phyloP scores from a whole-genome alignment of 2,329 filamentous ascomycete species.

The Pseudopyricularia javanii region DNA sequence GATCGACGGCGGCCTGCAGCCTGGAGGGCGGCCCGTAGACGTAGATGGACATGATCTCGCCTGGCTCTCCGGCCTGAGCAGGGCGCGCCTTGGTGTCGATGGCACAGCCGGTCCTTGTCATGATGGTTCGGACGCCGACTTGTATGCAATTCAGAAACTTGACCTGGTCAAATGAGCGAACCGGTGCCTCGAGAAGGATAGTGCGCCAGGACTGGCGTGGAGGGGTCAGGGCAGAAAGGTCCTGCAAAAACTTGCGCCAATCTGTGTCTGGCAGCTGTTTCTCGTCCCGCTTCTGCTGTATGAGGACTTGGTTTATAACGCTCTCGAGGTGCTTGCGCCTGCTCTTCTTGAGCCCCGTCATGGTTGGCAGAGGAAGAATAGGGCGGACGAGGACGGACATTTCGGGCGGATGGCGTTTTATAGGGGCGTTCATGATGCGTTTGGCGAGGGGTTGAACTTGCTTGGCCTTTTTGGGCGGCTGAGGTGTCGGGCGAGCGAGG shows the following conservation, averaged over 20 bases:
- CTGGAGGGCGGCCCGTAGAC: neutral
- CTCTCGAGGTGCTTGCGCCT: slow-evolving; percentile 9
- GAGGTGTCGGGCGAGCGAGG: no score
- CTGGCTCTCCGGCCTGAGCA: neutral
- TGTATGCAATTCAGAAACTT: slow-evolving; percentile 6
- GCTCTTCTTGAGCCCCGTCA: slow-evolving; percentile 11
- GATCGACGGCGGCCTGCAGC: neutral
- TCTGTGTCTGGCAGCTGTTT: slow-evolving; percentile 17
- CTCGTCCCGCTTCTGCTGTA: slow-evolving; percentile 19
- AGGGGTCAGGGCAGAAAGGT: slow-evolving; percentile 23
- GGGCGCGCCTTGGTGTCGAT: neutral
- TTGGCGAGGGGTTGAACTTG: neutral
- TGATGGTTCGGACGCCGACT: neutral
- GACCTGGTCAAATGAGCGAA: neutral
- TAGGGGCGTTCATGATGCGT: neutral
- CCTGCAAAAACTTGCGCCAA: slow-evolving; percentile 26
- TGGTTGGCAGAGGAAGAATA: slow-evolving; percentile 8
- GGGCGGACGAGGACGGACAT: slow-evolving; percentile 14
- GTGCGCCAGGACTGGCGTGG: neutral
- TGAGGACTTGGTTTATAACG: slow-evolving; percentile 22
- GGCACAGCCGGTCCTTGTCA: neutral
- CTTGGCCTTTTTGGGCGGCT: neutral
- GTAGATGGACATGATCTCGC: slow-evolving; percentile 14
- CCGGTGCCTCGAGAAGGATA: slow-evolving; percentile 2
- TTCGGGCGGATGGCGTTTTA: neutral